phyloP scores from a whole-genome alignment of 257 asterid species.

The Marsdenia floribunda region DNA sequence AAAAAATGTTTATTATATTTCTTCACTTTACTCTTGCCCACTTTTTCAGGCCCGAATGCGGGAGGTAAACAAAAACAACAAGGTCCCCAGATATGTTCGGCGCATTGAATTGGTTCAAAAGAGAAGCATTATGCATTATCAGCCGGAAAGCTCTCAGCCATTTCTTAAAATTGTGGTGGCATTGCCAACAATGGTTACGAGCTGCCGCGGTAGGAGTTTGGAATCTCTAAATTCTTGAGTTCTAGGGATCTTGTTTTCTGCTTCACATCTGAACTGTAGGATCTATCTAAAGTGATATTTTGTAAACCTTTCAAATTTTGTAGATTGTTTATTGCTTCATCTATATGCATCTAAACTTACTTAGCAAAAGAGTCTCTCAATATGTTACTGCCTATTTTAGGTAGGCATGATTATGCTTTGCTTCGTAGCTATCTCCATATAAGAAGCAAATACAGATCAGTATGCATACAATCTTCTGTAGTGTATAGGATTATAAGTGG shows the following conservation, averaged over 20 bases:
- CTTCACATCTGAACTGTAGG: background rate
- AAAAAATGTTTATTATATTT: background rate
- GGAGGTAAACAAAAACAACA: conserved; percentile 62
- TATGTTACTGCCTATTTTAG: background rate
- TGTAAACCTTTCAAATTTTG: background rate
- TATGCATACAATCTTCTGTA: background rate
- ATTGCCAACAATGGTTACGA: conserved; percentile 92
- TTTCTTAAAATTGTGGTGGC: conserved; percentile 94
- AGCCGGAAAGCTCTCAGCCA: conserved; percentile 69
- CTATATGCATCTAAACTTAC: background rate
- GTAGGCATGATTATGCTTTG: background rate
- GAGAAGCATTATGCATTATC: conserved; percentile 91
- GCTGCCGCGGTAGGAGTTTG: conserved; percentile 74
- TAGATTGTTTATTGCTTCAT: background rate
- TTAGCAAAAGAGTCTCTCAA: background rate
- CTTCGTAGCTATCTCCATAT: background rate
- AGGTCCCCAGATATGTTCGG: conserved; percentile 64
- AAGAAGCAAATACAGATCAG: background rate
- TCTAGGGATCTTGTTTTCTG: background rate
- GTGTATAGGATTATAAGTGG: background rate
- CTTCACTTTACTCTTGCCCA: conserved; percentile 6
- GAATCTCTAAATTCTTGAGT: background rate
- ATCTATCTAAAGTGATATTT: background rate
- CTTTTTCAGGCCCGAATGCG: conserved; percentile 72
- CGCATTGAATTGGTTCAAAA: conserved; percentile 79